phyloP scores from a whole-genome alignment of 768 basidiomycete species.

The Naganishia randhawae region DNA sequence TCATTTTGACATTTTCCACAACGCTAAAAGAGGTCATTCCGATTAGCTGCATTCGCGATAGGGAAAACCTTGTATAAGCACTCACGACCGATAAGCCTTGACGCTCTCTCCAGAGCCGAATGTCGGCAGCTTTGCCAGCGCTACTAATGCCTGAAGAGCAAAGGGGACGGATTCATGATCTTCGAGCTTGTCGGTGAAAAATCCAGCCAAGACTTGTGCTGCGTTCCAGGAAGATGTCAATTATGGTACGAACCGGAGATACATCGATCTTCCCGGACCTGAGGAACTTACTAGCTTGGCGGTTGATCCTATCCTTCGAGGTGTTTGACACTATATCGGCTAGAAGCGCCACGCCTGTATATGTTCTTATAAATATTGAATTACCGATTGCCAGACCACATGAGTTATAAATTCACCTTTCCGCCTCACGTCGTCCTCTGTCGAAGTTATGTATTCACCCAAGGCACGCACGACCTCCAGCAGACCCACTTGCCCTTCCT shows the following conservation, averaged over 20 bases:
- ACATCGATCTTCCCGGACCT: not conserved
- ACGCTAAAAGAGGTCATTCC: conserved; percentile 55
- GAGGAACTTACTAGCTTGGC: conserved; percentile 67
- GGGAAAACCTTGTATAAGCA: conserved; percentile 33
- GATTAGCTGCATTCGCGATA: not conserved
- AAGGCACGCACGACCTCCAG: conserved; percentile 78
- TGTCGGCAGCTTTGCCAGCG: conserved; percentile 62
- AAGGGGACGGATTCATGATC: conserved; percentile 80
- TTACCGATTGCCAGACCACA: not conserved
- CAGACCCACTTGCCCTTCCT: conserved; percentile 60
- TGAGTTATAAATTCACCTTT: conserved; percentile 61
- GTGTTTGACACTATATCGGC: conserved; percentile 65
- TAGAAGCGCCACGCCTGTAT: conserved; percentile 77
- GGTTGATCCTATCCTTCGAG: conserved; percentile 64
- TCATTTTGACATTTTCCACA: conserved; percentile 75
- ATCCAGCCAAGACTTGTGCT: conserved; percentile 78
- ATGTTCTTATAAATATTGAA: not conserved
- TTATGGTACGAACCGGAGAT: not conserved
- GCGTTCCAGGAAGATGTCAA: not conserved
- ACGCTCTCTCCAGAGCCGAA: conserved; percentile 66
- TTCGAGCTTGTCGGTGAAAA: conserved; percentile 80
- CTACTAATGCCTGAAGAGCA: conserved; percentile 69
- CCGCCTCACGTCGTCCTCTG: conserved; percentile 69
- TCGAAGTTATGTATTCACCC: conserved; percentile 80
- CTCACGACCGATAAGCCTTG: conserved; percentile 63